These are phyloP conservation scores for Penicillium brasilianum DNA, from an alignment of 2,329 filamentous ascomycete genomes.

Conservation along the genomic window DNA sequence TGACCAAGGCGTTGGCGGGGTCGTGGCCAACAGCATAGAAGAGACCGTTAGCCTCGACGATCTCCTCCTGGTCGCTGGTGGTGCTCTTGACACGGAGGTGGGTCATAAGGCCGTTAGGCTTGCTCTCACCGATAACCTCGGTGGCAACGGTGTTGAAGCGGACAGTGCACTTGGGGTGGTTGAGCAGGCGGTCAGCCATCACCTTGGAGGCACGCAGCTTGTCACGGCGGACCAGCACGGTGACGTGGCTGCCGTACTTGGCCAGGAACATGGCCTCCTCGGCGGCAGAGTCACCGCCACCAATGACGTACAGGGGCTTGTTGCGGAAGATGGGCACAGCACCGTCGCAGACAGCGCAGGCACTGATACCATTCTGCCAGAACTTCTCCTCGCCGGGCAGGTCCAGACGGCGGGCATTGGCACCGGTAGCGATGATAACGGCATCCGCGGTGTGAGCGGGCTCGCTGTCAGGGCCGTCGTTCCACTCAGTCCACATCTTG, in stretches of 20 bases:
- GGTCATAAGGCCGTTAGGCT: constrained; percentile 78
- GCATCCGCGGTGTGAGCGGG: constrained; percentile 84
- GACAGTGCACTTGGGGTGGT: constrained; percentile 88
- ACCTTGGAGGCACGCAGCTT: constrained; percentile 85
- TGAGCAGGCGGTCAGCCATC: constrained; percentile 84
- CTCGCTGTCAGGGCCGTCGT: constrained; percentile 70
- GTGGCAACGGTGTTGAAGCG: constrained; percentile 80
- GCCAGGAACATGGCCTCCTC: constrained; percentile 98
- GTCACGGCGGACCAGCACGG: constrained; percentile 87
- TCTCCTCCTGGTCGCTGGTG: constrained; percentile 75
- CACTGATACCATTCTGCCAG: constrained; percentile 96
- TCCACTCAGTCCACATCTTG: constrained; percentile 91
- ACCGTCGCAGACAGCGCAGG: constrained; percentile 96
- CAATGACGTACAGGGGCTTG: constrained; percentile 93
- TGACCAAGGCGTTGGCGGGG: constrained; percentile 87
- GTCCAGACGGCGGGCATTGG: constrained; percentile 82
- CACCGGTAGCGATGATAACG: constrained; percentile 92
- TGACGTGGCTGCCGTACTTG: constrained; percentile 95
- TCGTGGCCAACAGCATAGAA: constrained; percentile 99
- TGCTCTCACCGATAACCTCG: constrained; percentile 83
- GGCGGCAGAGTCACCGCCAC: constrained; percentile 93
- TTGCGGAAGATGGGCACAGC: constrained; percentile 97
- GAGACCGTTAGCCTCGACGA: constrained; percentile 86
- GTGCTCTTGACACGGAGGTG: constrained; percentile 83
- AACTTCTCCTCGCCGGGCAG: constrained; percentile 90